phyloP scores from a whole-genome alignment of 345 rosid genomes.

The Bruguiera parviflora region DNA sequence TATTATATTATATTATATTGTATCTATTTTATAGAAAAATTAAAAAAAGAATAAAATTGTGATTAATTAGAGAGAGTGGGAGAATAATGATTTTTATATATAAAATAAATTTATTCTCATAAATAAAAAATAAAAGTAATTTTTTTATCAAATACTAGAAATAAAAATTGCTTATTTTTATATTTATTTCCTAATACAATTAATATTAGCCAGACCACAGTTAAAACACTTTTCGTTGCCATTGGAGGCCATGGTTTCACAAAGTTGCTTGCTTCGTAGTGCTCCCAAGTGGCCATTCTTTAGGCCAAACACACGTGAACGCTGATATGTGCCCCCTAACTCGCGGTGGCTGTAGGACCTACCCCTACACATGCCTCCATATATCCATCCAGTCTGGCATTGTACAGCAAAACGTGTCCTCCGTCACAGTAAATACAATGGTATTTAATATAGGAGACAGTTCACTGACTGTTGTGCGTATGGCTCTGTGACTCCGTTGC shows the following conservation, averaged over 20 bases:
- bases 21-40: too few species aligned
- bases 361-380: slow-evolving; percentile 40
- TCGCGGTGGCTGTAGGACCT: slow-evolving; percentile 29
- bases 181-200: too few species aligned
- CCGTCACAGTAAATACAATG: slow-evolving; percentile 13
- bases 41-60: too few species aligned
- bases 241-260: slow-evolving; percentile 1
- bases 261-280: slow-evolving; percentile 1
- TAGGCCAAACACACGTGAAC: slow-evolving; percentile 19
- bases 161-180: too few species aligned
- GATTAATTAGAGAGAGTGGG: too few species aligned
- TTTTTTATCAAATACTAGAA: too few species aligned
- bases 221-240: neutral
- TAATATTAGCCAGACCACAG: too few species aligned
- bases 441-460: slow-evolving; percentile 13
- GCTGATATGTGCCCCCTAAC: slow-evolving; percentile 19
- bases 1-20: too few species aligned
- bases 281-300: slow-evolving; percentile 11
- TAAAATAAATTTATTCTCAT: too few species aligned
- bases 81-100: too few species aligned
- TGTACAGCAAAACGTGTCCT: slow-evolving; percentile 15
- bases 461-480: neutral
- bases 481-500: neutral
- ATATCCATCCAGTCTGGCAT: slow-evolving; percentile 38
- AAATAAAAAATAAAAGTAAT: too few species aligned